Evolutionary conservation across 1,139 yeast genomes (phyloP), one percentile per base, ranked within the genome.

Genomic region (Entelexis paramagnoliae): DNA sequence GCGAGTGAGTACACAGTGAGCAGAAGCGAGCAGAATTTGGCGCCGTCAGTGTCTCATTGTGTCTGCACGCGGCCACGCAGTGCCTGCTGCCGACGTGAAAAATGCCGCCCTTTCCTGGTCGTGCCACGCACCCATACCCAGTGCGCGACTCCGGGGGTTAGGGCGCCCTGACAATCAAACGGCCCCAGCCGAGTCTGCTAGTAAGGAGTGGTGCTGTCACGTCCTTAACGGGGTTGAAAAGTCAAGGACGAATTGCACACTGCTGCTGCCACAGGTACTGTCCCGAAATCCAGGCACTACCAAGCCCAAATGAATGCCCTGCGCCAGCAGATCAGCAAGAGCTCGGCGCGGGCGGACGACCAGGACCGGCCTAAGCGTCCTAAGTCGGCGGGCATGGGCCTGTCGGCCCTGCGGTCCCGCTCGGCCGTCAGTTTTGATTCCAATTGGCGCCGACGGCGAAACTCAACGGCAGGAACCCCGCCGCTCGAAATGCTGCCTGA

Each of bases 311-410:
- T 44, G 47, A 44, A 44, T 34, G 40, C 39, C 40, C 40, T 44
- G 30, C 47, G 47, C 47, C 47, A 44, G 40, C 46, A 42, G 36
- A 42, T 42, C 35, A 32, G 20, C 11, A 42, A 42, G 13, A 32
- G 36, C 46, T 42, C 46, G 46, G 46, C 36, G 36, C 46, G 46
- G 22, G 46, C 19, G 29, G 46, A 45, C 3, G 36, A 45, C 30
- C 40, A n/a, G 24, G 40, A 33, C 24, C 39, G 33, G n/a, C 32
- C 47, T 24, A 22, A 44, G 29, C 32, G 47, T 19, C 40, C 26
- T 10, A 26, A 22, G 47, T 28, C 40, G 40, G 30, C 40, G 11
- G 39, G 47, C 32, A 34, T 34, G 16, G 40, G 33, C 13, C 29
- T 42, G 19, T 19, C 35, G 7, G 36, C 36, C 1, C 32, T 32